These are phyloP conservation scores for Penicillium fimorum DNA, from an alignment of 495 filamentous ascomycete genomes.

Conservation along the genomic window DNA sequence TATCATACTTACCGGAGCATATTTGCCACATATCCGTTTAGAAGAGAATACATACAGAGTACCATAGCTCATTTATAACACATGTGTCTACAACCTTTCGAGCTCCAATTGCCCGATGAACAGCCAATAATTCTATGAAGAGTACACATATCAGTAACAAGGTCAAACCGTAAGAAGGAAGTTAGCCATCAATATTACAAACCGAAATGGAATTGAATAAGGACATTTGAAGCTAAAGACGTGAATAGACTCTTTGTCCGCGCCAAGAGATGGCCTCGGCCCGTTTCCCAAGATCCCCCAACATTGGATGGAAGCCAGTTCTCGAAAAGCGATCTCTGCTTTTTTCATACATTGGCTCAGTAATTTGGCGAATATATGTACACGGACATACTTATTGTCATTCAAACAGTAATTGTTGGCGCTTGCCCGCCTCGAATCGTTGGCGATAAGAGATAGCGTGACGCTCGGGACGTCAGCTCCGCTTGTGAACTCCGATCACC, in stretches of 20 bases:
- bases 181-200: neutral
- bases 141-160: neutral
- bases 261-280: slow-evolving; percentile 9
- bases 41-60: too few species aligned
- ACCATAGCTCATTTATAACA: too few species aligned
- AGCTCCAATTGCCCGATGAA: neutral
- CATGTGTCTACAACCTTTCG: neutral
- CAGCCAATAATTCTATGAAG: neutral
- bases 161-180: neutral
- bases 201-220: slow-evolving; percentile 7
- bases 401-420: neutral
- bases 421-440: neutral
- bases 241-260: slow-evolving; percentile 10
- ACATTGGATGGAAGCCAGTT: neutral
- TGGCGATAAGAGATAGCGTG: slow-evolving; percentile 11
- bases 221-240: neutral
- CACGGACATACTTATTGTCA: neutral
- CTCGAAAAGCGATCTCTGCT: neutral
- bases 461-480: slow-evolving; percentile 6
- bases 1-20: neutral
- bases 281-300: neutral
- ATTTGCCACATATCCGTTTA: too few species aligned
- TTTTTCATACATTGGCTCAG: neutral
- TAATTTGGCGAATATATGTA: neutral
- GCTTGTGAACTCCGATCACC: slow-evolving; percentile 3